These are phyloP conservation scores for Tritrichomonas musculus DNA, from an alignment of 208 protist species.

Conservation along the genomic window DNA sequence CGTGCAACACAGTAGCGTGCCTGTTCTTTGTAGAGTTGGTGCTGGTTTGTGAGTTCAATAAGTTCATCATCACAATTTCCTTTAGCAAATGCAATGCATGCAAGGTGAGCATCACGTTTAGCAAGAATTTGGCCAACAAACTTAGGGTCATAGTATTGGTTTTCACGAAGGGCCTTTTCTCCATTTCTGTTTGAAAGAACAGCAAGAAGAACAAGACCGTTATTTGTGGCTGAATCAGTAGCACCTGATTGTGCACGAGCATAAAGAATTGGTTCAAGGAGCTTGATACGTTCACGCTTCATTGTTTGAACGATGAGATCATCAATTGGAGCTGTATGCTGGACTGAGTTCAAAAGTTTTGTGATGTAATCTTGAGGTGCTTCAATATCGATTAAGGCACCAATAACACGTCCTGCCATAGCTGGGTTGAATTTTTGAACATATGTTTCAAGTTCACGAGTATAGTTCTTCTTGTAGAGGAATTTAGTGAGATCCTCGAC, in stretches of 20 bases:
- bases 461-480: conserved; percentile 68
- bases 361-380: conserved; percentile 88
- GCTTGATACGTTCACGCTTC: conserved; percentile 79
- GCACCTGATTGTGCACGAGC: conserved; percentile 73
- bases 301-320: conserved; percentile 68
- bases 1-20: conserved; percentile 88
- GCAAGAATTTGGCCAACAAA: conserved; percentile 12
- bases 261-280: conserved; percentile 96
- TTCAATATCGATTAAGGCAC: conserved; percentile 92
- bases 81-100: conserved; percentile 44
- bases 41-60: conserved; percentile 84
- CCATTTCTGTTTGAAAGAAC: not conserved
- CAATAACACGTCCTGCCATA: conserved; percentile 71
- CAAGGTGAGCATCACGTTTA: conserved; percentile 22
- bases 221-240: conserved; percentile 10
- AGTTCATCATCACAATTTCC: conserved; percentile 89
- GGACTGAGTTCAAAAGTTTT: conserved; percentile 79
- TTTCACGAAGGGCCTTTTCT: not conserved
- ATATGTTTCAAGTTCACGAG: conserved; percentile 46
- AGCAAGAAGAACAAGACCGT: not conserved
- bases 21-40: conserved; percentile 89
- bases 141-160: conserved; percentile 28
- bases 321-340: conserved; percentile 65
- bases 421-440: conserved; percentile 42
- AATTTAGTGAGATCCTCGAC: conserved; percentile 94